Evolutionary conservation across 768 basidiomycete genomes (phyloP).

Genomic region (Russula brevipes): DNA sequence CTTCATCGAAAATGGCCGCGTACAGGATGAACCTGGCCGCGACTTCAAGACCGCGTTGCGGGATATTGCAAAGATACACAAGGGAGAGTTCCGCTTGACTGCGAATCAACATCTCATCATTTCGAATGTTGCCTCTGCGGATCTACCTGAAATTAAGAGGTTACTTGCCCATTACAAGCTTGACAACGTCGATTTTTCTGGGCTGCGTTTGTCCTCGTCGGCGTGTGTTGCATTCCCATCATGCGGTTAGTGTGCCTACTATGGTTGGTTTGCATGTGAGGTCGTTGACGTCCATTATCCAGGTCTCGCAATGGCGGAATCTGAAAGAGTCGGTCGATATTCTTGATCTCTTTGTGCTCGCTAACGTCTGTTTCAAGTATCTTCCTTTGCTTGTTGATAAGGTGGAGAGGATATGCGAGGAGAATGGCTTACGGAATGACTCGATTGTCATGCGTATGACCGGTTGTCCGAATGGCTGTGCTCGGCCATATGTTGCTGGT

Average conservation of each 20-base stretch:
- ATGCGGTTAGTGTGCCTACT: constrained; percentile 49
- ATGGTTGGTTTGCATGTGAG: neutral
- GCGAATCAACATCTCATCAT: constrained; percentile 93
- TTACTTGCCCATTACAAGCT: constrained; percentile 82
- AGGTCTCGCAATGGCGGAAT: constrained; percentile 77
- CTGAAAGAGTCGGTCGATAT: constrained; percentile 53
- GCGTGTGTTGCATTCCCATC: constrained; percentile 99
- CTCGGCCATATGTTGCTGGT: constrained; percentile 89
- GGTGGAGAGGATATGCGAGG: constrained; percentile 92
- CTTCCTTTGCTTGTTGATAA: constrained; percentile 89
- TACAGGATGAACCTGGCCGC: constrained; percentile 87
- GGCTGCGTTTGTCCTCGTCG: constrained; percentile 79
- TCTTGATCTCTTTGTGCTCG: neutral
- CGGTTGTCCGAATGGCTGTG: constrained; percentile 92
- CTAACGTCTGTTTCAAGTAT: constrained; percentile 53
- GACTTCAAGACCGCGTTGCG: constrained; percentile 90
- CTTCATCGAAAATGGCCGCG: constrained; percentile 96
- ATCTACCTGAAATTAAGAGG: constrained; percentile 71
- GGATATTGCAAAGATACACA: constrained; percentile 92
- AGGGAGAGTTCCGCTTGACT: constrained; percentile 89
- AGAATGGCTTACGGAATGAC: constrained; percentile 88
- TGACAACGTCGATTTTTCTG: constrained; percentile 78
- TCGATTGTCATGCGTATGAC: constrained; percentile 99
- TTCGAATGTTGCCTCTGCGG: constrained; percentile 70
- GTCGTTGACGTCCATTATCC: constrained; percentile 8